Conservation (phyloP, 352 stramenopile genomes). For the Globisporangium paroecandrum region DNA sequence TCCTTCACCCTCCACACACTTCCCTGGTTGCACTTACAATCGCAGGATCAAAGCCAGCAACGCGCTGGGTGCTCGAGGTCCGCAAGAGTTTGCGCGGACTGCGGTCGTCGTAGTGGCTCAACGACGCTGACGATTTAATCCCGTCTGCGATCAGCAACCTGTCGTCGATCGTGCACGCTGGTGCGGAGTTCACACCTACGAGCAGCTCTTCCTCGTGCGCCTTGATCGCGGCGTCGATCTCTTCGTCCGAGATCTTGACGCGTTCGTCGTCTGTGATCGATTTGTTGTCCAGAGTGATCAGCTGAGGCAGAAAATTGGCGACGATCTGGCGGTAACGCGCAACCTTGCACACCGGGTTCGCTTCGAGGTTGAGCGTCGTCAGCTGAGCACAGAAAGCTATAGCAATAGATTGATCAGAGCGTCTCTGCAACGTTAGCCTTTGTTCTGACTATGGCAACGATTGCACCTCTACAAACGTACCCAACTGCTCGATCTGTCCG, state of each 20-base stretch:
- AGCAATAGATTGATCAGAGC: neutral
- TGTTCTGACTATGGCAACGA: neutral
- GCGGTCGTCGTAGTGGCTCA: slow-evolving; percentile 14
- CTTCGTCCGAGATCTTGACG: slow-evolving; percentile 39
- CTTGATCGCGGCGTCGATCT: slow-evolving; percentile 47
- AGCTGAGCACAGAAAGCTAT: slow-evolving; percentile 69
- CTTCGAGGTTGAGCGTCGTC: slow-evolving; percentile 48
- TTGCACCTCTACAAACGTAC: slow-evolving; percentile 21
- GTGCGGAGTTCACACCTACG: neutral
- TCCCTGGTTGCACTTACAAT: slow-evolving; percentile 10
- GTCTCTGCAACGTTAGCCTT: neutral
- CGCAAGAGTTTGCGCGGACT: slow-evolving; percentile 28
- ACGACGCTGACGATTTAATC: slow-evolving; percentile 17
- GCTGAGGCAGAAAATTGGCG: slow-evolving; percentile 68
- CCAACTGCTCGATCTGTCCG: slow-evolving; percentile 74
- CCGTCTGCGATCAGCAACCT: slow-evolving; percentile 16
- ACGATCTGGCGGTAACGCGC: slow-evolving; percentile 62
- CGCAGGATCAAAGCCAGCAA: slow-evolving; percentile 11
- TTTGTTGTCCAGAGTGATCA: slow-evolving; percentile 54
- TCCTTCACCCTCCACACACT: neutral
- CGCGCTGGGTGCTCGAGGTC: slow-evolving; percentile 24
- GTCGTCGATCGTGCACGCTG: slow-evolving; percentile 13
- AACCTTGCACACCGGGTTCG: slow-evolving; percentile 65
- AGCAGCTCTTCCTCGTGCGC: slow-evolving; percentile 21
- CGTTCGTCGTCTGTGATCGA: slow-evolving; percentile 35